Evolutionary conservation across 2,329 filamentous ascomycete species (phyloP).

Genomic region (Sporothrix brunneoviolacea): DNA sequence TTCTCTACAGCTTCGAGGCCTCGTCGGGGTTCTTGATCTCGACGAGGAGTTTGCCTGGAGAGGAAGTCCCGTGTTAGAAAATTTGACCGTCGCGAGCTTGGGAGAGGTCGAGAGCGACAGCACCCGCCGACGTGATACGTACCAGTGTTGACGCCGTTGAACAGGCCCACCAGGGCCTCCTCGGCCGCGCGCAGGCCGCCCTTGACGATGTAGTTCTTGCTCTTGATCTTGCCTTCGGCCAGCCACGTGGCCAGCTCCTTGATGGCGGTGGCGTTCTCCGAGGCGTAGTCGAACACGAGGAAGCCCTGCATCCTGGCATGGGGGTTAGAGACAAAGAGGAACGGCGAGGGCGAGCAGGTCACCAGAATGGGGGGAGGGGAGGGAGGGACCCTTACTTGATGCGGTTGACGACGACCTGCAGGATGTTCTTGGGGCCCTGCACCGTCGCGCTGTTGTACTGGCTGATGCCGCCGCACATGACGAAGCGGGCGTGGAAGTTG

Average conservation of each 20-base stretch:
- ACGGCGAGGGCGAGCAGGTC: too few species aligned
- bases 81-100: too few species aligned
- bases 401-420: slow-evolving; percentile 32
- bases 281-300: slow-evolving; percentile 60
- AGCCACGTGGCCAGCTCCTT: slow-evolving; percentile 61
- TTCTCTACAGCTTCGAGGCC: slow-evolving; percentile 16
- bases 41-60: slow-evolving; percentile 19
- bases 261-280: slow-evolving; percentile 51
- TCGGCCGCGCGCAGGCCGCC: slow-evolving; percentile 62
- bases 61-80: too few species aligned
- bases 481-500: slow-evolving; percentile 56
- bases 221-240: slow-evolving; percentile 64
- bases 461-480: slow-evolving; percentile 65
- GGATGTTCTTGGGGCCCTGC: slow-evolving; percentile 43
- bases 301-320: slow-evolving; percentile 69
- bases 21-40: slow-evolving; percentile 21
- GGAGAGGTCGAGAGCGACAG: background rate
- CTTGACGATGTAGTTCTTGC: slow-evolving; percentile 62
- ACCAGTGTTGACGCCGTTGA: slow-evolving; percentile 64
- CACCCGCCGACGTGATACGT: background rate
- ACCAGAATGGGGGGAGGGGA: too few species aligned
- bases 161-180: slow-evolving; percentile 56
- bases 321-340: too few species aligned
- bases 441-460: slow-evolving; percentile 57
- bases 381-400: too few species aligned